Conservation (phyloP, 495 filamentous ascomycete genomes). For the Hypoxylon crocopeplum region DNA sequence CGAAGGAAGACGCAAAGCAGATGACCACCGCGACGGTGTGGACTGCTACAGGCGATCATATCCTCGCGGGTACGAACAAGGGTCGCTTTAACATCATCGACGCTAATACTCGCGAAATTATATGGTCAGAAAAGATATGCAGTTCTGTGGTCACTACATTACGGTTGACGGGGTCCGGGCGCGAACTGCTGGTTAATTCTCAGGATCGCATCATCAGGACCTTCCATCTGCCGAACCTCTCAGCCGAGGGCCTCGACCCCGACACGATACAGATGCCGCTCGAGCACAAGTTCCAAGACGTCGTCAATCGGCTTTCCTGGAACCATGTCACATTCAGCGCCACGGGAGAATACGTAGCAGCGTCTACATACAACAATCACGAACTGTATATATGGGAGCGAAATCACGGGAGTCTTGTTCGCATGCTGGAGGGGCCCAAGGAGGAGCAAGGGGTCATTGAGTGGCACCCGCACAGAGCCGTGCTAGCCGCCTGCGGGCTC, state of each 20-base stretch:
- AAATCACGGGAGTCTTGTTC: conserved; percentile 87
- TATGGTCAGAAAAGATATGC: conserved; percentile 86
- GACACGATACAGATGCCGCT: conserved; percentile 84
- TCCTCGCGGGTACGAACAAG: conserved; percentile 90
- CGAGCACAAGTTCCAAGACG: conserved; percentile 98
- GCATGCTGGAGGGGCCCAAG: conserved; percentile 93
- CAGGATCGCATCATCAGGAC: conserved; percentile 93
- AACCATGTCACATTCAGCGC: conserved; percentile 94
- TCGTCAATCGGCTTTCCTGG: conserved; percentile 93
- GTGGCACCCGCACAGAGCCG: conserved; percentile 92
- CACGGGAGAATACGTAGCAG: conserved; percentile 90
- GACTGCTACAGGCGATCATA: conserved; percentile 80
- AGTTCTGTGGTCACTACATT: conserved; percentile 88
- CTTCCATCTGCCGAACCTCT: conserved; percentile 66
- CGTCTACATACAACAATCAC: conserved; percentile 94
- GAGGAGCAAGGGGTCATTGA: conserved; percentile 95
- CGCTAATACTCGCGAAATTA: conserved; percentile 74
- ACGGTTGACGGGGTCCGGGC: conserved; percentile 80
- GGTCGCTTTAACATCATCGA: conserved; percentile 96
- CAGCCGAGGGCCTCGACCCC: conserved; percentile 61
- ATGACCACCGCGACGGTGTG: conserved; percentile 92
- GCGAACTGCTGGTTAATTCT: conserved; percentile 85
- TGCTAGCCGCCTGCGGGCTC: conserved; percentile 87
- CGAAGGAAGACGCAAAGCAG: conserved; percentile 89
- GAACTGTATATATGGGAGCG: conserved; percentile 99